Percentiles rank a stretch among this genome's conserved stretches.
phyloP scores from a whole-genome alignment of 2,329 filamentous ascomycete species.

The Pseudogymnoascus sp. region DNA sequence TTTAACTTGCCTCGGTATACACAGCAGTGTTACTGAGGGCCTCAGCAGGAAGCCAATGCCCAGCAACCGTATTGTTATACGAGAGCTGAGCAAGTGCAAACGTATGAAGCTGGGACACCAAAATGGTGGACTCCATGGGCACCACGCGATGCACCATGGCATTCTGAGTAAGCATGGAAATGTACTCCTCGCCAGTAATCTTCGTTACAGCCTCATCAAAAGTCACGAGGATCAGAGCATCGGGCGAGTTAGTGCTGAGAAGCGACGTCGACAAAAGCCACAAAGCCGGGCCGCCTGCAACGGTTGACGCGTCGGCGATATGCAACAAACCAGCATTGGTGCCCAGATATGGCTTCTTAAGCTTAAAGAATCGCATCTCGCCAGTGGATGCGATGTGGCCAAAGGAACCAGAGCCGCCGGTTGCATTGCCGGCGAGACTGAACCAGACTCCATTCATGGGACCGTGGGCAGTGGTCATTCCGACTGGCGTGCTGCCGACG shows the following conservation, averaged over 20 bases:
- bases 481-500: constrained; percentile 4
- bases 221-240: constrained; percentile 6
- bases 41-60: constrained; percentile 8
- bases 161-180: constrained; percentile 10
- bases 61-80: constrained; percentile 5
- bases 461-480: constrained; percentile 1
- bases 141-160: constrained; percentile 11
- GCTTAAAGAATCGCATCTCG: constrained; percentile 10
- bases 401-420: constrained; percentile 8
- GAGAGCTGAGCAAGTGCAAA: constrained; percentile 5
- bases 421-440: constrained; percentile 9
- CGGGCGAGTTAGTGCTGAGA: not conserved
- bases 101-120: constrained; percentile 11
- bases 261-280: constrained; percentile 11
- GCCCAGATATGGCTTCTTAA: constrained; percentile 1
- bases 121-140: not conserved
- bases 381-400: constrained; percentile 11
- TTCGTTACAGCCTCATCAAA: not conserved
- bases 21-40: not conserved
- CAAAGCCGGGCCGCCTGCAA: constrained; percentile 10
- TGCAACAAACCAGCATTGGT: constrained; percentile 8
- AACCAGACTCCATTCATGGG: constrained; percentile 11
- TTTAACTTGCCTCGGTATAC: not conserved
- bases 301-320: constrained; percentile 6
- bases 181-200: constrained; percentile 11